Percentiles rank a stretch among this genome's conserved stretches.
Evolutionary conservation across 2,329 filamentous ascomycete species (phyloP).

Genomic region (Ampelomyces quisqualis): DNA sequence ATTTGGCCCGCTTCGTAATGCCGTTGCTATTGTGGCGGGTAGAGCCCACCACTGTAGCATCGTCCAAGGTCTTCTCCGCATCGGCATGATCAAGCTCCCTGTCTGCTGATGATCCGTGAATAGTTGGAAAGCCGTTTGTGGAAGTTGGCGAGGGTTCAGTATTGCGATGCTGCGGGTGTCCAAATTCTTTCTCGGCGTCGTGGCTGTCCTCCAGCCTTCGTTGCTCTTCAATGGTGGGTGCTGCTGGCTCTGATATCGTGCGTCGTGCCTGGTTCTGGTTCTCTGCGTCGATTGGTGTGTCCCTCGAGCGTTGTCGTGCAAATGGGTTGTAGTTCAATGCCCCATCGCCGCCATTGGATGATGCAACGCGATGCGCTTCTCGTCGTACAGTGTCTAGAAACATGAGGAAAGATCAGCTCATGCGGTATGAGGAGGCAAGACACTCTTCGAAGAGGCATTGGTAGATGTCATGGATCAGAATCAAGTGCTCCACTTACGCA

Average conservation of each 20-base stretch:
- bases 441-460: not conserved
- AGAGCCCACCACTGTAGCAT: constrained; percentile 24
- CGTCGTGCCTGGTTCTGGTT: constrained; percentile 23
- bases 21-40: constrained; percentile 11
- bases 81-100: constrained; percentile 4
- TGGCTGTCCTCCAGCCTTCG: constrained; percentile 24
- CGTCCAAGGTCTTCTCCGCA: constrained; percentile 21
- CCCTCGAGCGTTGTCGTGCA: constrained; percentile 30
- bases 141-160: constrained; percentile 31
- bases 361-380: constrained; percentile 41
- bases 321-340: constrained; percentile 40
- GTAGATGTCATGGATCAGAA: constrained; percentile 4
- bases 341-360: constrained; percentile 24
- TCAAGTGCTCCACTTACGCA: constrained; percentile 29
- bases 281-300: constrained; percentile 32
- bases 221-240: constrained; percentile 28
- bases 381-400: constrained; percentile 38
- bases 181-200: constrained; percentile 34
- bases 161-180: constrained; percentile 28
- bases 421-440: constrained; percentile 3
- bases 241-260: constrained; percentile 20
- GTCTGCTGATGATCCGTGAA: constrained; percentile 8
- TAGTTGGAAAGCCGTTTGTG: constrained; percentile 15
- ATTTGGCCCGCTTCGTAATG: constrained; percentile 28
- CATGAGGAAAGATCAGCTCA: constrained; percentile 13